phyloP scores from a whole-genome alignment of 2,329 filamentous ascomycete species.

The Aureobasidium sp. region DNA sequence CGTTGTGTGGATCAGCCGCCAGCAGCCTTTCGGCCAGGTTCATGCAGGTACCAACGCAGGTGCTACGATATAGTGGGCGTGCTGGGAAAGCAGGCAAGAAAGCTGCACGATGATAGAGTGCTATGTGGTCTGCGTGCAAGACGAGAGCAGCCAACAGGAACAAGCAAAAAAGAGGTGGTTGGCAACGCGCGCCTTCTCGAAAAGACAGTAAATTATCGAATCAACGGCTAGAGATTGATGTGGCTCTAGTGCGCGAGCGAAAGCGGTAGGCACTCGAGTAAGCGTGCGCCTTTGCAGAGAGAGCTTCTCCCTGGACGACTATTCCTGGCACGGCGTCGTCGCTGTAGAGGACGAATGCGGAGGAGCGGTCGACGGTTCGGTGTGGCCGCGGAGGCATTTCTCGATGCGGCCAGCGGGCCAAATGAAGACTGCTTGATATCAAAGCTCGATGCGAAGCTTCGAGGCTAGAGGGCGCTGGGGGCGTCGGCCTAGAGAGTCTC shows the following conservation, averaged over 20 bases:
- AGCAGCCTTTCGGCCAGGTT: background rate
- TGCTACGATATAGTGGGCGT: background rate
- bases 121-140: background rate
- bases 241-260: conserved; percentile 3
- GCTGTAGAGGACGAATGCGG: background rate
- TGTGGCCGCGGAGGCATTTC: background rate
- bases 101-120: background rate
- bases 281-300: background rate
- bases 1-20: conserved; percentile 8
- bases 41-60: conserved; percentile 10
- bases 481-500: conserved; percentile 5
- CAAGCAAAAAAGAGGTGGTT: background rate
- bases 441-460: background rate
- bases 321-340: background rate
- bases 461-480: background rate
- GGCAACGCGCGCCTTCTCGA: background rate
- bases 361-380: background rate
- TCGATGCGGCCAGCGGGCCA: background rate
- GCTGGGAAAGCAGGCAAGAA: background rate
- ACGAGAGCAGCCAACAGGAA: background rate
- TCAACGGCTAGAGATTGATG: conserved; percentile 10
- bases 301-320: no score
- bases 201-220: conserved; percentile 9
- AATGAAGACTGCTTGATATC: background rate
- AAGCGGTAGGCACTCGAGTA: conserved; percentile 8